These are phyloP conservation scores for Xylariaceae sp. DNA, from an alignment of 2,329 filamentous ascomycete species.

Conservation along the genomic window DNA sequence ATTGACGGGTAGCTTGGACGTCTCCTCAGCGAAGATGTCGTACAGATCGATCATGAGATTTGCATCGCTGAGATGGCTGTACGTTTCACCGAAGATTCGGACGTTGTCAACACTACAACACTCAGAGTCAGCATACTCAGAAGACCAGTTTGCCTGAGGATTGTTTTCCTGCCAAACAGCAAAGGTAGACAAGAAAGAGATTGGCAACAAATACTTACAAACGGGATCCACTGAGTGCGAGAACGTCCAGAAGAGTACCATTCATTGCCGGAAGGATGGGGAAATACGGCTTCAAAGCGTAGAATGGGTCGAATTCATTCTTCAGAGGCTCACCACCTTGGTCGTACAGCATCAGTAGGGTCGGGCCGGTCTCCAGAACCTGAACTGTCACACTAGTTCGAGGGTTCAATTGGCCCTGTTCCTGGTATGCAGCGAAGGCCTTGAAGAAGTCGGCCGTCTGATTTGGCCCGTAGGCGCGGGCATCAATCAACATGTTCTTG, in stretches of 20 bases:
- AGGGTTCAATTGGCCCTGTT: conserved; percentile 16
- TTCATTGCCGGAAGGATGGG: conserved; percentile 15
- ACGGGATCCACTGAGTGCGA: conserved; percentile 16
- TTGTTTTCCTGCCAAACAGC: too few relatives aligned
- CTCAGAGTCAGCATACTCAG: neutral
- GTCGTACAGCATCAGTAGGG: conserved; percentile 21
- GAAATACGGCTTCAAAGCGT: conserved; percentile 14
- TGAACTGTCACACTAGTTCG: conserved; percentile 20
- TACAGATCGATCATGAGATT: conserved; percentile 20
- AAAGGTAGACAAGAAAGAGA: neutral
- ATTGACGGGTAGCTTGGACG: conserved; percentile 14
- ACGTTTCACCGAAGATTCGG: conserved; percentile 16
- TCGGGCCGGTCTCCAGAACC: conserved; percentile 18
- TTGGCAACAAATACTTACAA: conserved; percentile 4
- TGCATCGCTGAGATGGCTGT: conserved; percentile 8
- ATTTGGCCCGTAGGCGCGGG: conserved; percentile 17
- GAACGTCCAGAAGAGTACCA: conserved; percentile 18
- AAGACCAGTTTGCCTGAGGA: too few relatives aligned
- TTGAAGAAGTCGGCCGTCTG: conserved; percentile 20
- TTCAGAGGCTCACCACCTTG: conserved; percentile 4
- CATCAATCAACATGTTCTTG: conserved; percentile 16
- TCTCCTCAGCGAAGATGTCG: conserved; percentile 20
- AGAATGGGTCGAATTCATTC: conserved; percentile 18
- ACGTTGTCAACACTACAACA: neutral
- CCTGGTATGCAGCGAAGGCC: conserved; percentile 21